phyloP scores from a whole-genome alignment of 169 alveolate genomes.

The Plasmodium ovale region DNA sequence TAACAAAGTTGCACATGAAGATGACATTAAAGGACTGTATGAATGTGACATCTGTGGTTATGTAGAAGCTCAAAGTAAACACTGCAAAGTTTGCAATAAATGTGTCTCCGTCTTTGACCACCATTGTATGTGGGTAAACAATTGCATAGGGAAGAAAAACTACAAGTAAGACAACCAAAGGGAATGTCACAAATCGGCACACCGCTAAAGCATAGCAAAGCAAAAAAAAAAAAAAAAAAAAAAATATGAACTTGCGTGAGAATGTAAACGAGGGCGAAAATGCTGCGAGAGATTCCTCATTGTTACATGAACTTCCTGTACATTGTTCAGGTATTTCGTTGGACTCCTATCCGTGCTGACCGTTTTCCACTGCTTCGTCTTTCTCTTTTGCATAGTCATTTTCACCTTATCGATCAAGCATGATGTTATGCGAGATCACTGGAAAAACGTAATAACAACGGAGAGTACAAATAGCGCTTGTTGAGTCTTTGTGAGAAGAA shows the following conservation, averaged over 20 bases:
- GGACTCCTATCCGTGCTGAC: slow-evolving; percentile 45
- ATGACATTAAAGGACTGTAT: slow-evolving; percentile 30
- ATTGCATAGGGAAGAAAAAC: slow-evolving; percentile 91
- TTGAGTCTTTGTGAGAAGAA: no score
- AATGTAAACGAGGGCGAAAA: no score
- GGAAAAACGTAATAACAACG: slow-evolving; percentile 37
- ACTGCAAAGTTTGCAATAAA: slow-evolving; percentile 91
- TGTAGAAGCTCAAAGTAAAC: slow-evolving; percentile 85
- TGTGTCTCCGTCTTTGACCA: slow-evolving; percentile 92
- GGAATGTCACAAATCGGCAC: no score
- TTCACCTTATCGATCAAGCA: slow-evolving; percentile 41
- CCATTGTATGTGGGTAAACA: slow-evolving; percentile 93
- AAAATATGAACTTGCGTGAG: no score
- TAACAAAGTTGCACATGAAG: slow-evolving; percentile 35
- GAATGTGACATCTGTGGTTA: slow-evolving; percentile 81
- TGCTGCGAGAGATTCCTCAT: no score
- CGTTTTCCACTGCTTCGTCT: slow-evolving; percentile 48
- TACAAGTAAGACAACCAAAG: slow-evolving; percentile 77
- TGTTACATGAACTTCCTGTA: no score
- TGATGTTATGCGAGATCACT: slow-evolving; percentile 41
- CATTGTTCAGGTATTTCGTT: slow-evolving; percentile 62
- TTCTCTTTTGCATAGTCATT: slow-evolving; percentile 45
- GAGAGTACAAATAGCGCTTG: no score
- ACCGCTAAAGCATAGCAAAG: background rate
- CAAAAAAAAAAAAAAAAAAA: background rate